A percentile compares a stretch with the other conserved stretches of the same genome.
Conservation (phyloP, 2,329 filamentous ascomycete species). For the Aspergillus sp. region DNA sequence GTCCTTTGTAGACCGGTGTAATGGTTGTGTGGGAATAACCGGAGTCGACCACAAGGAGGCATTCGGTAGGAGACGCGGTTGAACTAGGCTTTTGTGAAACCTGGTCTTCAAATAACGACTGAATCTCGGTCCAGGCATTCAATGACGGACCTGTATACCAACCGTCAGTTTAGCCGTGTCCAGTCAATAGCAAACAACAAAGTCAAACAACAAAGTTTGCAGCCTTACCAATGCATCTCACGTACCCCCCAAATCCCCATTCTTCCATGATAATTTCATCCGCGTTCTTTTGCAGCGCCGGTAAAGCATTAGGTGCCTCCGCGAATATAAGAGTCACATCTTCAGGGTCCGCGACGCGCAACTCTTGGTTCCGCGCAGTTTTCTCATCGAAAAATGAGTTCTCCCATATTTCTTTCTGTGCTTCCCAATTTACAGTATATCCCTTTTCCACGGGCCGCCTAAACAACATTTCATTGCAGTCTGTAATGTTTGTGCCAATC, state of each 20-base stretch:
- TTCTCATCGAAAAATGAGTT: slow-evolving; percentile 74
- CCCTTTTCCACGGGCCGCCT: slow-evolving; percentile 90
- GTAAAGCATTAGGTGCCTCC: slow-evolving; percentile 81
- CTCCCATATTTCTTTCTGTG: slow-evolving; percentile 94
- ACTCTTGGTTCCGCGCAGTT: slow-evolving; percentile 54
- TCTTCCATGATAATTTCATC: slow-evolving; percentile 98
- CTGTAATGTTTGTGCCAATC: slow-evolving; percentile 69
- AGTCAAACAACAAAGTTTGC: neutral
- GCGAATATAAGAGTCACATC: slow-evolving; percentile 82
- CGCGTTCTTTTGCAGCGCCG: slow-evolving; percentile 79
- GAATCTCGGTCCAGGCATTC: slow-evolving; percentile 80
- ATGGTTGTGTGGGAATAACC: slow-evolving; percentile 93
- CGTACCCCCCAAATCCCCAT: slow-evolving; percentile 87
- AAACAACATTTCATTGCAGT: slow-evolving; percentile 87
- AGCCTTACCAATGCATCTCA: slow-evolving; percentile 67
- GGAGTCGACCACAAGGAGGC: slow-evolving; percentile 83
- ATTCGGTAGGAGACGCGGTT: slow-evolving; percentile 64
- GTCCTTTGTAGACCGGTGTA: slow-evolving; percentile 79
- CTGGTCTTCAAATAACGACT: slow-evolving; percentile 65
- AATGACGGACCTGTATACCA: slow-evolving; percentile 62
- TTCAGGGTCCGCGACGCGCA: slow-evolving; percentile 58
- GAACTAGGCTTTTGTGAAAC: slow-evolving; percentile 42
- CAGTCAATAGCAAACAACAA: neutral
- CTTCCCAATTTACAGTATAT: slow-evolving; percentile 95
- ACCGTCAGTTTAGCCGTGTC: neutral